These are phyloP conservation scores for Viola pubescens DNA, from an alignment of 441 rosid genomes.

Conservation along the genomic window DNA sequence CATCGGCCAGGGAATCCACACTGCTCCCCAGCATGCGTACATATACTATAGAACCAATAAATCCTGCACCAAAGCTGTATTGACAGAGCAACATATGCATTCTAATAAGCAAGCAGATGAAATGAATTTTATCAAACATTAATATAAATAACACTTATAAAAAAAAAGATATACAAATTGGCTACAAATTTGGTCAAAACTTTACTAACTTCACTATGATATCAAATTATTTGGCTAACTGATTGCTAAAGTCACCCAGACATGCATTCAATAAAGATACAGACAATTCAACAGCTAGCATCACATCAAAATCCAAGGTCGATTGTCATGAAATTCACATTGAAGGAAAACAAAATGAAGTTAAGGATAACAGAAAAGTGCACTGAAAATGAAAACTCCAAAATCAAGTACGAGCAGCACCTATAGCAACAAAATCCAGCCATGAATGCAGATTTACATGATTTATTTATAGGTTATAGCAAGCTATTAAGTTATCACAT, in stretches of 20 bases:
- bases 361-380: neutral
- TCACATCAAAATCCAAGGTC: neutral
- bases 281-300: too few relatives aligned
- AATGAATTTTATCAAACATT: slow-evolving; percentile 1
- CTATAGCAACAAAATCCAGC: neutral
- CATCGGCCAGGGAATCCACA: slow-evolving; percentile 77
- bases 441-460: neutral
- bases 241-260: too few relatives aligned
- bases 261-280: too few relatives aligned
- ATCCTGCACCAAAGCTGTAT: slow-evolving; percentile 65
- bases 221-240: too few relatives aligned
- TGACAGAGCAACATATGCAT: too few relatives aligned
- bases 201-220: too few relatives aligned
- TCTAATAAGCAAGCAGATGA: slow-evolving; percentile 4
- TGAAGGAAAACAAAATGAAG: neutral
- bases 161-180: too few relatives aligned
- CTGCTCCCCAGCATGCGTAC: slow-evolving; percentile 77
- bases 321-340: neutral
- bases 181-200: too few relatives aligned
- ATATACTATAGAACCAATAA: slow-evolving; percentile 65
- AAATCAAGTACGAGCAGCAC: neutral
- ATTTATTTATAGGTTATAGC: neutral
- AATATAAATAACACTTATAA: neutral
- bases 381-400: neutral
- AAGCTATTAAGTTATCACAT: too few relatives aligned